Conservation (phyloP, 768 basidiomycete species). For the Tylopilus balloui region DNA sequence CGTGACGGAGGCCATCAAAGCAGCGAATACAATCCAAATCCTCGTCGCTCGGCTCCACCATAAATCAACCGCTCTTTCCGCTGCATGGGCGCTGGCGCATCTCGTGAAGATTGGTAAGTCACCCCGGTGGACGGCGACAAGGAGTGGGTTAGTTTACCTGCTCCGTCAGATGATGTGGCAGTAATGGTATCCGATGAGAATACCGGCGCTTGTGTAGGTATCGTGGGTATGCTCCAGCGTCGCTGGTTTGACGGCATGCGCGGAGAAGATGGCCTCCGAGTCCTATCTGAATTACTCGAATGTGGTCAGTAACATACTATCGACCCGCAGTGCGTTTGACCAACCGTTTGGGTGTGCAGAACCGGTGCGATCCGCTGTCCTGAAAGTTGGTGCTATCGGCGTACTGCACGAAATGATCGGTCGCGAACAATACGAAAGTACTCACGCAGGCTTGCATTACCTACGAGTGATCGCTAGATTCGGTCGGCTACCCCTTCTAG, state of each 20-base stretch:
- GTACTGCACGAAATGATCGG: constrained; percentile 16
- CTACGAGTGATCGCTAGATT: constrained; percentile 17
- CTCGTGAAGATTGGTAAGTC: constrained; percentile 21
- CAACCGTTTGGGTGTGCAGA: constrained; percentile 4
- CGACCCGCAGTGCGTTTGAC: background rate
- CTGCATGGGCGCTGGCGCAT: constrained; percentile 16
- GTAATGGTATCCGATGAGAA: constrained; percentile 3
- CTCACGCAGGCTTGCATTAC: constrained; percentile 23
- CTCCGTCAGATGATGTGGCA: constrained; percentile 17
- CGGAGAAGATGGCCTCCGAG: constrained; percentile 25
- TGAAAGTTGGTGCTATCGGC: constrained; percentile 13
- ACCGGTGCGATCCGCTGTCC: constrained; percentile 11
- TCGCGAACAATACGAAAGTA: constrained; percentile 1
- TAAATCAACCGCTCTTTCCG: constrained; percentile 17
- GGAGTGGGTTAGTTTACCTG: background rate
- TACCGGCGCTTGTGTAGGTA: background rate
- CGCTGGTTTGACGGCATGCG: constrained; percentile 28
- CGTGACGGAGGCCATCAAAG: constrained; percentile 15
- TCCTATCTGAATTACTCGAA: constrained; percentile 15
- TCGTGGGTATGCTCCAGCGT: constrained; percentile 22
- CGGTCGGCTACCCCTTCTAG: constrained; percentile 6
- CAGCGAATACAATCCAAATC: constrained; percentile 9
- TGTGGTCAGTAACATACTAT: constrained; percentile 15
- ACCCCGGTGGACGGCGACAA: background rate
- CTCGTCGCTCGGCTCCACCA: constrained; percentile 16